Base-by-base conservation (phyloP, 192 early-diverging fungal genomes). In the Podila verticillata region DNA sequence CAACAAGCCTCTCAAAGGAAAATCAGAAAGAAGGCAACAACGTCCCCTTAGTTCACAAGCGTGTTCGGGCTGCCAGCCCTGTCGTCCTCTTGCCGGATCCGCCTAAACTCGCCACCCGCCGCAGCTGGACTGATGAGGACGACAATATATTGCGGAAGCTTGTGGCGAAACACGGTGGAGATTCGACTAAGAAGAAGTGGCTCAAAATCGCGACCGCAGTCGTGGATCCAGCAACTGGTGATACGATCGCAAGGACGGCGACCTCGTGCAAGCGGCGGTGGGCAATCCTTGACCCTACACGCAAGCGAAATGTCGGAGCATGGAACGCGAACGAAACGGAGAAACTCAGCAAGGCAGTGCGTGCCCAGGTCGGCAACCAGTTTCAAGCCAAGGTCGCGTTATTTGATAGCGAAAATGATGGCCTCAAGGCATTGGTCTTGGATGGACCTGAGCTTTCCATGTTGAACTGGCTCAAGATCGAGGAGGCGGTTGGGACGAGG, bases 251-350 rank as follows among this genome's bases (percentile, higher is more conserved):
- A 9, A 24, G 61, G 13, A 48, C 20, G 10, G 3, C 12, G 17
- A 5, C 19, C 15, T 61, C 68, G 5, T 70, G 61, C 30, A 56
- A 10, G 7, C 51, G 36, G 15, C 32, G 34, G n/a, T 72, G 70
- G 70, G 34, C 7, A 6, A 17, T 7, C 5, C 15, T 58, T 48
- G 5, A 64, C 35, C 48, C 10, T 15, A 9, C 29, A 1, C 20
- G 24, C 4, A 5, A 19, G 3, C 0, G 2, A 7, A 20, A 5
- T 29, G 35, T 19, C 26, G 56, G 70, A 7, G 22, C 0, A 1
- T 71, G 60, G 61, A 10, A 5, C 5, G 20, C 39, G 13, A 26
- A 57, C 5, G 69, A 71, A 28, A 7, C 29, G 3, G 31, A 29
- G 15, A 30, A 31, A 19, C 24, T 71, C 26, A n/a, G 28, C 22